phyloP scores from a whole-genome alignment of 768 basidiomycete genomes.

The Tylopilus subfusipes region DNA sequence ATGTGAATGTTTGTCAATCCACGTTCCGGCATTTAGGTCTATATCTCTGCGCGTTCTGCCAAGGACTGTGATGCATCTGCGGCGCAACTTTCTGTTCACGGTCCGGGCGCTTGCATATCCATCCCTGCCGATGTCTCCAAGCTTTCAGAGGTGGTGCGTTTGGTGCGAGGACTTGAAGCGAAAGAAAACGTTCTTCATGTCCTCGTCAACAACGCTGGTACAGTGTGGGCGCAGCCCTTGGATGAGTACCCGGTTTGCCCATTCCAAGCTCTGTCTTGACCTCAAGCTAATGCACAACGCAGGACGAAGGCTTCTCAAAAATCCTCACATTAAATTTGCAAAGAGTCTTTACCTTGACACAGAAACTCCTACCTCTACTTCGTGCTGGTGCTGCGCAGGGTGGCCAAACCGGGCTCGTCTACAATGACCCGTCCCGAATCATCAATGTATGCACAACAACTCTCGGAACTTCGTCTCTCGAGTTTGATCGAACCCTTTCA shows the following conservation, averaged over 20 bases:
- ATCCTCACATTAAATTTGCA: slow-evolving; percentile 61
- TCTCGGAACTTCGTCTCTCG: not conserved
- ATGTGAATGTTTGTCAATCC: slow-evolving; percentile 6
- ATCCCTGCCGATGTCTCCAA: slow-evolving; percentile 55
- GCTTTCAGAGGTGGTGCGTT: slow-evolving; percentile 48
- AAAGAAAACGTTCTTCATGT: slow-evolving; percentile 54
- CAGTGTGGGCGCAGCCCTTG: slow-evolving; percentile 49
- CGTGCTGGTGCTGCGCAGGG: slow-evolving; percentile 42
- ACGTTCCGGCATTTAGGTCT: slow-evolving; percentile 38
- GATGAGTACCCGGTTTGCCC: slow-evolving; percentile 43
- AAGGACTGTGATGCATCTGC: slow-evolving; percentile 52
- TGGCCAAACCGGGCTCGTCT: slow-evolving; percentile 35
- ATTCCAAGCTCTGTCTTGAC: slow-evolving; percentile 2
- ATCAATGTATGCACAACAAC: slow-evolving; percentile 46
- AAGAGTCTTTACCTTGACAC: slow-evolving; percentile 61
- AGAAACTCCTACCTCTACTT: slow-evolving; percentile 56
- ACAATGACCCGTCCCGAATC: slow-evolving; percentile 50
- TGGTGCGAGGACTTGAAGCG: slow-evolving; percentile 47
- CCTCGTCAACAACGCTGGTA: slow-evolving; percentile 64
- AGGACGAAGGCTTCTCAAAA: slow-evolving; percentile 60
- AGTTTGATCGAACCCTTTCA: not conserved
- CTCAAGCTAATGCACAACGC: not conserved
- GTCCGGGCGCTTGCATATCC: slow-evolving; percentile 51
- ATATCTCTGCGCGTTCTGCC: slow-evolving; percentile 57
- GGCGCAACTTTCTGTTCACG: slow-evolving; percentile 47